Conservation (phyloP, 306 rosid species). For the Parietaria judaica region DNA sequence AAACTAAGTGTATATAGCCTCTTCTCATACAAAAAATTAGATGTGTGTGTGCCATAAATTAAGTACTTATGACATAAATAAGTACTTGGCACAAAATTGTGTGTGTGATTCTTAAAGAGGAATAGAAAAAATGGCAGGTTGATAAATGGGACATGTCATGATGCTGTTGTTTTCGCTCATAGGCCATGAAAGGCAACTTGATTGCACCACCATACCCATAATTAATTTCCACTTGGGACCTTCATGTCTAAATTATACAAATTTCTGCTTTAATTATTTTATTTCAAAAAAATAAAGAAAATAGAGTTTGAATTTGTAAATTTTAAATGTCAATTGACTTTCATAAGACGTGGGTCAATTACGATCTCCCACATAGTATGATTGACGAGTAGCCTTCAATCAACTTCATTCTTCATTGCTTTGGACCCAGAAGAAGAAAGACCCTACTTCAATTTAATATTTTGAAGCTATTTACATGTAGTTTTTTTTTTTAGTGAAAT, state of each 20-base stretch:
- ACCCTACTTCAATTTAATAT: conserved; percentile 6
- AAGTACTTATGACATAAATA: too few species aligned
- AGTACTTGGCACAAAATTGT: too few species aligned
- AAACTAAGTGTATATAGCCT: too few species aligned
- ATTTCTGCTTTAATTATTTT: neutral
- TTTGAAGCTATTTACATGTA: neutral
- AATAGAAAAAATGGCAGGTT: neutral
- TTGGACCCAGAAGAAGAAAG: conserved; percentile 6
- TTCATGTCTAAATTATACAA: neutral
- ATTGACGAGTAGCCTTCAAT: neutral
- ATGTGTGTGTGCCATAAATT: too few species aligned
- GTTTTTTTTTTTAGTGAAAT: neutral
- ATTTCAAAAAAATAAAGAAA: too few species aligned
- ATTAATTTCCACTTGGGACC: neutral
- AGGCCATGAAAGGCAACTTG: neutral
- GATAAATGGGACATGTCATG: conserved; percentile 5
- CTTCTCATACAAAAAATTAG: too few species aligned
- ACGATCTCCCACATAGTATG: neutral
- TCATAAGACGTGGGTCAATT: conserved; percentile 10
- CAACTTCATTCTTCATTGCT: neutral
- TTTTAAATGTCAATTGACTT: neutral
- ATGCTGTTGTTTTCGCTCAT: conserved; percentile 2
- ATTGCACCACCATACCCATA: conserved; percentile 11
- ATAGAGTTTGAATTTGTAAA: too few species aligned
- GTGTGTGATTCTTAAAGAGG: conserved; percentile 1